phyloP scores from a whole-genome alignment of 2,329 filamentous ascomycete genomes.

The Talaromyces sp. region DNA sequence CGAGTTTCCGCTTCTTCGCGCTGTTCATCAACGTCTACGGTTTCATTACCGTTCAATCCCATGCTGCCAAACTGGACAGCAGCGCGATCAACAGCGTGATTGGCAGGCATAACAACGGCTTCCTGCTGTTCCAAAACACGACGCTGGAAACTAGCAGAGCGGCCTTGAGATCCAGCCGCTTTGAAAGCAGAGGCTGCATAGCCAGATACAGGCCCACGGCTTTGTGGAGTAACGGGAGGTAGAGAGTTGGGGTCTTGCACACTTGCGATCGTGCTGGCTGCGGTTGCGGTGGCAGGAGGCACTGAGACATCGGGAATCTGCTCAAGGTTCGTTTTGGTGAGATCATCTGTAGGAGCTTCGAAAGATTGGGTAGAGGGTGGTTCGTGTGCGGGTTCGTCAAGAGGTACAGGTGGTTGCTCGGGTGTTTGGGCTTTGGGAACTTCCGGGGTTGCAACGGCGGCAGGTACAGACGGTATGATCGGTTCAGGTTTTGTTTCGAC shows the following conservation, averaged over 20 bases:
- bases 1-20: slow-evolving; percentile 93
- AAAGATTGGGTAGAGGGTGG: slow-evolving; percentile 44
- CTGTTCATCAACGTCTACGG: slow-evolving; percentile 80
- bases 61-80: slow-evolving; percentile 96
- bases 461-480: slow-evolving; percentile 30
- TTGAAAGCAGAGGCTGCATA: slow-evolving; percentile 80
- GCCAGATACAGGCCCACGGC: slow-evolving; percentile 60
- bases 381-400: slow-evolving; percentile 32
- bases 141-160: slow-evolving; percentile 77
- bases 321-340: slow-evolving; percentile 90
- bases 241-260: slow-evolving; percentile 70
- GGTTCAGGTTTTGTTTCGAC: slow-evolving; percentile 40
- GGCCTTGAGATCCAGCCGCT: slow-evolving; percentile 61
- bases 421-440: slow-evolving; percentile 40
- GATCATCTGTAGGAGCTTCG: slow-evolving; percentile 70
- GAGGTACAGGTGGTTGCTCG: slow-evolving; percentile 30
- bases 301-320: slow-evolving; percentile 79
- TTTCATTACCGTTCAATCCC: slow-evolving; percentile 68
- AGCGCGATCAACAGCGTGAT: slow-evolving; percentile 88
- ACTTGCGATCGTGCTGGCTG: slow-evolving; percentile 83
- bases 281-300: slow-evolving; percentile 74
- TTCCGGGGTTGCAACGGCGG: slow-evolving; percentile 39
- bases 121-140: slow-evolving; percentile 92
- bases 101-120: slow-evolving; percentile 95
- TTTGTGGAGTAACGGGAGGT: slow-evolving; percentile 48